These are phyloP conservation scores for Fusarium sp. DNA, from an alignment of 2,329 filamentous ascomycete species.

Conservation along the genomic window DNA sequence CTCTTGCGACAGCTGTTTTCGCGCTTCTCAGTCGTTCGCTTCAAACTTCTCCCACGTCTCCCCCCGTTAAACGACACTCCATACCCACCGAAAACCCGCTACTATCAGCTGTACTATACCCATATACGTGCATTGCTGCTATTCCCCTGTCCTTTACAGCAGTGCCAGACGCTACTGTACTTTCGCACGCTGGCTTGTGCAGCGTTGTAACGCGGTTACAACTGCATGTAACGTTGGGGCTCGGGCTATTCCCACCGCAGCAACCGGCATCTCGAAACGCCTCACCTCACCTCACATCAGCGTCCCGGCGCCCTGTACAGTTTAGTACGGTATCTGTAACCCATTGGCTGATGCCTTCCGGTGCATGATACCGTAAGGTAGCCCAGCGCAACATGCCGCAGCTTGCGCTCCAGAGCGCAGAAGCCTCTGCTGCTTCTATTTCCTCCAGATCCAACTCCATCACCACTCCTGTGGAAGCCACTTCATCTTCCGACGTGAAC, in stretches of 20 bases:
- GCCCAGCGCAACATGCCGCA: conserved; percentile 66
- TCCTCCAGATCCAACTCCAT: conserved; percentile 32
- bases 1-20: conserved; percentile 24
- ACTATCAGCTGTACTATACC: conserved; percentile 26
- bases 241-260: conserved; percentile 45
- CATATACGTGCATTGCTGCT: conserved; percentile 21
- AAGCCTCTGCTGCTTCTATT: conserved; percentile 52
- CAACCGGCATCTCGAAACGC: conserved; percentile 55
- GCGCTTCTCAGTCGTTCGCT: conserved; percentile 38
- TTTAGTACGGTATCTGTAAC: conserved; percentile 16
- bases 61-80: conserved; percentile 29
- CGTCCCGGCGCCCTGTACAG: conserved; percentile 31
- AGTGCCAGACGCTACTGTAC: conserved; percentile 25
- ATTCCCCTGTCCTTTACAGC: conserved; percentile 13
- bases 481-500: conserved; percentile 25
- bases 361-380: conserved; percentile 52
- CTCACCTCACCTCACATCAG: conserved; percentile 42
- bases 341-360: conserved; percentile 51
- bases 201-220: conserved; percentile 39
- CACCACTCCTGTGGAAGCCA: conserved; percentile 31
- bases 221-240: conserved; percentile 49
- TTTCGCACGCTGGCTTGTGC: conserved; percentile 32
- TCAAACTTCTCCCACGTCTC: conserved; percentile 27
- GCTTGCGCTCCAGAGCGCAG: conserved; percentile 63
- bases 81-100: conserved; percentile 29